A percentile compares a stretch with the other conserved stretches of the same genome.
phyloP scores from a whole-genome alignment of 2,329 filamentous ascomycete species.

The Monosporascus sp. region DNA sequence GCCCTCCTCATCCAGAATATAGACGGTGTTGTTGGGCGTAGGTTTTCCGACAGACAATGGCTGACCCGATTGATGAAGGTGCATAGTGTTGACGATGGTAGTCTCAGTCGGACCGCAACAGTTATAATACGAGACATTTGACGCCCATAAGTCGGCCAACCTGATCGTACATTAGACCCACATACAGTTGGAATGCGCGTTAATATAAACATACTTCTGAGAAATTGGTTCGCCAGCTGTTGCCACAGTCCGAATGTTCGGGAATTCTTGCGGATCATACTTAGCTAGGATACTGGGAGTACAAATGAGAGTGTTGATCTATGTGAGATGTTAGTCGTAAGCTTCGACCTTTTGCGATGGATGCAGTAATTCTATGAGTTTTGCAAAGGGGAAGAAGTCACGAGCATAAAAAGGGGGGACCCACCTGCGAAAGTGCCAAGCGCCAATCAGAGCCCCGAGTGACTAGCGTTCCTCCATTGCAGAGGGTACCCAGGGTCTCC shows the following conservation, averaged over 20 bases:
- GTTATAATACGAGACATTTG: constrained; percentile 45
- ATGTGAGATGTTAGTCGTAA: not conserved
- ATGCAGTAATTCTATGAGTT: not conserved
- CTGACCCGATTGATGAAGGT: constrained; percentile 39
- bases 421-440: constrained; percentile 38
- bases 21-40: constrained; percentile 51
- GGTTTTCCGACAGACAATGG: constrained; percentile 49
- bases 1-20: constrained; percentile 43
- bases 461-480: constrained; percentile 52
- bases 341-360: not conserved
- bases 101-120: constrained; percentile 56
- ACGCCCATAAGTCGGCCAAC: constrained; percentile 52
- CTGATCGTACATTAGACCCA: constrained; percentile 15
- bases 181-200: not conserved
- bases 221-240: constrained; percentile 49
- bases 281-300: constrained; percentile 50
- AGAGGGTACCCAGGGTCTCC: constrained; percentile 53
- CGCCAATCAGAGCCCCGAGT: constrained; percentile 46
- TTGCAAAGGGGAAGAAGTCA: not conserved
- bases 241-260: constrained; percentile 46
- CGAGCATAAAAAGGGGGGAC: not conserved
- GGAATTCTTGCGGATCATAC: constrained; percentile 40
- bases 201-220: constrained; percentile 28
- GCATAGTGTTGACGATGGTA: constrained; percentile 54
- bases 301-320: constrained; percentile 49